Evolutionary conservation across 495 filamentous ascomycete genomes (phyloP), one percentile per base, ranked within the genome.

Genomic region (Aspergillus asperescens): DNA sequence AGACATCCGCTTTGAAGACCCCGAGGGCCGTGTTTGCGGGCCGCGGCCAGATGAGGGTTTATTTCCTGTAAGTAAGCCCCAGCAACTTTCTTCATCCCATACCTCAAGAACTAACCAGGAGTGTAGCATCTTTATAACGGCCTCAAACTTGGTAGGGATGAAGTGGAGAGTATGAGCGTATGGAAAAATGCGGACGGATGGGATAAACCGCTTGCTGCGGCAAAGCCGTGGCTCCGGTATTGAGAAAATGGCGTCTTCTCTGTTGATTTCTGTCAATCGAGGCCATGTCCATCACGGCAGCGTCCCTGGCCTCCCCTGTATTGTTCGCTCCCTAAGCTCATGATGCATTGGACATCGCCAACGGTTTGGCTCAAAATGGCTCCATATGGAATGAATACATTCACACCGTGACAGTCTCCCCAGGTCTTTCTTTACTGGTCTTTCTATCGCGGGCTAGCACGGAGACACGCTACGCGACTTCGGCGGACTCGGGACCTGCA

Each of bases 111-210:
- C 15, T 46, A 31, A 48, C 48, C 13, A n/a, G 2, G 29, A 22
- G 25, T 3, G 20, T 16, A 76, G 73, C 73, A 76, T 51, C 58
- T 76, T 16, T 76, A 75, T 37, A 76, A 76, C 44, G 70, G 62
- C 6, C 62, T 76, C 16, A 74, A 67, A 49, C 40, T 76, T 31
- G 73, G 73, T 5, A 71, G 57, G 32, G 64, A 72, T 1, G 70
- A 76, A 51, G 64, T 75, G 7, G 73, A 76, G 42, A 75, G 71
- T 50, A 54, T 74, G 15, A 62, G 65, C 16, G 63, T 72, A 7
- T 76, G 67, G 73, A 64, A 66, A n/a, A 76, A 76, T 48, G 67
- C 74, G 0, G 54, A 57, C n/a, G 70, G 71, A 25, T 76, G 73
- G 73, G 71, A 75, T 20, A 63, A 69, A 27, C 65, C 70, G 18